Percentiles rank a stretch among this genome's conserved stretches.
Conservation (phyloP, 768 basidiomycete genomes). For the Russula olivacea region DNA sequence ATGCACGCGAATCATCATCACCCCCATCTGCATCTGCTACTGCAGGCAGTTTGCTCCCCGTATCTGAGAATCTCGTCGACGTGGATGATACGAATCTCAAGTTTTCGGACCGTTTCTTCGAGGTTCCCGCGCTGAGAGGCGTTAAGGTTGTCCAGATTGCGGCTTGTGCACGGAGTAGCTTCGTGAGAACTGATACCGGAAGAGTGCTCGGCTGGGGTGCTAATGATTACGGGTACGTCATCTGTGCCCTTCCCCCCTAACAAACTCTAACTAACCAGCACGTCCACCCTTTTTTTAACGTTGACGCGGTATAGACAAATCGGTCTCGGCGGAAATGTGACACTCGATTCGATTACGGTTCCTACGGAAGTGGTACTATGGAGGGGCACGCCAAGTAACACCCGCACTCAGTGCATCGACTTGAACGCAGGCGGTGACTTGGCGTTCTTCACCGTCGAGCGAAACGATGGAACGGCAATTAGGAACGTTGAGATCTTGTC, state of each 20-base stretch:
- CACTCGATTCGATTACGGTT: constrained; percentile 62
- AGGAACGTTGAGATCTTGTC: constrained; percentile 54
- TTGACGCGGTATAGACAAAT: constrained; percentile 52
- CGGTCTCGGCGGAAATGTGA: constrained; percentile 61
- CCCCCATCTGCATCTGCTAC: constrained; percentile 27
- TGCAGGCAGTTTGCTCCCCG: constrained; percentile 30
- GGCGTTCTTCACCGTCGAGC: constrained; percentile 72
- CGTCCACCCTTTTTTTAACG: background rate
- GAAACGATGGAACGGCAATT: constrained; percentile 33
- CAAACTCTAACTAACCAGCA: background rate
- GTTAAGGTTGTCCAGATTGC: constrained; percentile 62
- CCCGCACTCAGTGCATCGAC: constrained; percentile 54
- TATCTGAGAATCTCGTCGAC: constrained; percentile 21
- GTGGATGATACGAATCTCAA: constrained; percentile 43
- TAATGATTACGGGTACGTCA: constrained; percentile 70
- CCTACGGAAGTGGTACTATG: constrained; percentile 83
- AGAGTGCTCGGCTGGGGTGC: constrained; percentile 86
- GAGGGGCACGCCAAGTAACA: constrained; percentile 45
- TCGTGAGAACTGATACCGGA: constrained; percentile 60
- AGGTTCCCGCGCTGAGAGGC: constrained; percentile 66
- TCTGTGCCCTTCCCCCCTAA: background rate
- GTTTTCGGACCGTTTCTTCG: constrained; percentile 66
- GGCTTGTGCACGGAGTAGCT: constrained; percentile 67
- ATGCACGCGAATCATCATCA: constrained; percentile 30
- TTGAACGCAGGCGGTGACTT: constrained; percentile 71